Evolutionary conservation across 495 filamentous ascomycete species (phyloP).

Genomic region (Aspergillus taichungensis): DNA sequence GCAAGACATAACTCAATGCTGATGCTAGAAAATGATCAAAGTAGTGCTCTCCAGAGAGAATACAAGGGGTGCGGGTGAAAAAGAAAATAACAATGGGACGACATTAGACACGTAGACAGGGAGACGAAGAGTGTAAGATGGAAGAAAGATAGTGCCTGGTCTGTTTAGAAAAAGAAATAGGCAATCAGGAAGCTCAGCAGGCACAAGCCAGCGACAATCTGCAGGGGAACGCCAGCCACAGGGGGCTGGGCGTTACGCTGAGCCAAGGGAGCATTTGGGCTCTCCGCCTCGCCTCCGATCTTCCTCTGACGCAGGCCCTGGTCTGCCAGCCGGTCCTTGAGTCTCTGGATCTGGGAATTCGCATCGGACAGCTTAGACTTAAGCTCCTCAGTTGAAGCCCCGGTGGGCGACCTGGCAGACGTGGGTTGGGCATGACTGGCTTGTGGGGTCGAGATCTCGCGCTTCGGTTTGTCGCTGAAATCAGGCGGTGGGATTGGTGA

Average conservation of each 20-base stretch:
- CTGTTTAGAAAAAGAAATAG: conserved; percentile 78
- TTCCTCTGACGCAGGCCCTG: conserved; percentile 65
- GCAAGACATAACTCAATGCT: conserved; percentile 11
- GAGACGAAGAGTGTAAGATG: conserved; percentile 5
- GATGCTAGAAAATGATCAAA: conserved; percentile 12
- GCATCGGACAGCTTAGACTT: conserved; percentile 67
- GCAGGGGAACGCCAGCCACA: conserved; percentile 75
- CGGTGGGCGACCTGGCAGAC: conserved; percentile 31
- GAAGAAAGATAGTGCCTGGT: conserved; percentile 15
- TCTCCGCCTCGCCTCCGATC: conserved; percentile 33
- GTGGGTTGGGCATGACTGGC: conserved; percentile 13
- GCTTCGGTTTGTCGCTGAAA: conserved; percentile 35
- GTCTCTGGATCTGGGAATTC: conserved; percentile 58
- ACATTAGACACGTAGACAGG: conserved; percentile 14
- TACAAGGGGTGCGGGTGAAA: conserved; percentile 15
- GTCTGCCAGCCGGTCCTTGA: conserved; percentile 62
- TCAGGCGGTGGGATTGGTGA: conserved; percentile 33
- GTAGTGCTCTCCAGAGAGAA: conserved; percentile 16
- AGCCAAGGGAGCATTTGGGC: conserved; percentile 28
- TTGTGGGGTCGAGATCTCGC: conserved; percentile 27
- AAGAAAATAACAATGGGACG: conserved; percentile 15
- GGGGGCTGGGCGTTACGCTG: conserved; percentile 40
- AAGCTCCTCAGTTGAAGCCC: conserved; percentile 51
- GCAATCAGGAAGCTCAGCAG: conserved; percentile 85
- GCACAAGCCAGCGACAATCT: conserved; percentile 74